Base-by-base conservation (phyloP, 129 eudicot species). In the Oenanthe sinensis region DNA sequence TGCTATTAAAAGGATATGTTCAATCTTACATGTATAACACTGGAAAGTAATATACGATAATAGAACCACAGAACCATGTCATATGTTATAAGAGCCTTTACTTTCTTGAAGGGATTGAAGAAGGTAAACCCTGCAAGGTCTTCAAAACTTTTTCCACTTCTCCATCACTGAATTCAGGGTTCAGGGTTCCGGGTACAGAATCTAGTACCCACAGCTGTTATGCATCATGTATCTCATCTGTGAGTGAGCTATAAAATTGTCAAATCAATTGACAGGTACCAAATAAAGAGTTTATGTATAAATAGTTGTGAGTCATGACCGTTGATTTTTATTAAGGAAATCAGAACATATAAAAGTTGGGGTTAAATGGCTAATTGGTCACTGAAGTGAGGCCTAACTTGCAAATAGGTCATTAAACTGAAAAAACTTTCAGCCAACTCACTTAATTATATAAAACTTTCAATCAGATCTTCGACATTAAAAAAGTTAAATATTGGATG, bases 181-280 rank as follows among this genome's bases (percentile, higher is more conserved):
- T 83, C 78, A 92, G 91, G 80, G 74, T 84, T 63, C 99, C 99
- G 80, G 99, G 96, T 52, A 95, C 97, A 46, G 99, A 96, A 82
- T 96, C 99, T 82, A 96, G 84, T 71, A 96, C 87, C 99, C 99
- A 96, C 76, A 95, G 81, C 98, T 95, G 98, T 82, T 87, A 93
- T 88, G 96, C 98, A 90, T 80, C 91, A 95, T 80, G 84, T 78
- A 75, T 86, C 81, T 82, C 68, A 78, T 74, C 74, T 28, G 43
- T 85, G 76, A 91, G 86, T 76, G 65, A 55, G 50, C 75, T 71
- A 49, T 80, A 77, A 8, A 81, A 81, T 77, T 69, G 55, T 62
- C 75, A 54, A 60, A 82, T 20, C 4, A 39, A 15, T 68, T 42
- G 24, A 43, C 77, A 54, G 46, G 33, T n/a, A 30, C 54, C 54